phyloP scores from a whole-genome alignment of 495 filamentous ascomycete genomes.

The Aspergillus sparsus region DNA sequence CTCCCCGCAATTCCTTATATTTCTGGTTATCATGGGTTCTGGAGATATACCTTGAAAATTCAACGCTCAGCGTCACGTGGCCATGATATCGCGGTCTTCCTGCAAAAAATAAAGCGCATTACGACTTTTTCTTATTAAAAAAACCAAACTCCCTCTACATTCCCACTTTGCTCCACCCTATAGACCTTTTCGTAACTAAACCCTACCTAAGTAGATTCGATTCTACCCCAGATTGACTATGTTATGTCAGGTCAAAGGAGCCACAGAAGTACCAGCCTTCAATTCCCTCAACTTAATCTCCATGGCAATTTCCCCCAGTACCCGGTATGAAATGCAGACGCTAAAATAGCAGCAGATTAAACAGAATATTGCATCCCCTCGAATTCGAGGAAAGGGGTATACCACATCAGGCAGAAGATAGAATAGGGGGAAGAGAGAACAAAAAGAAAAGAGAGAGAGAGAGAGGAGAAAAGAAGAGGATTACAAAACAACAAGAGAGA shows the following conservation, averaged over 20 bases:
- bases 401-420: neutral
- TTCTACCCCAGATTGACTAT: neutral
- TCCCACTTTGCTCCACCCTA: neutral
- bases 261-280: constrained; percentile 8
- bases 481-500: neutral
- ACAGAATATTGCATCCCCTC: neutral
- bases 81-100: neutral
- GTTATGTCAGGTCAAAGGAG: neutral
- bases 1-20: neutral
- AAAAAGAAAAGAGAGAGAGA: neutral
- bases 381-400: neutral
- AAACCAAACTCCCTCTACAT: neutral
- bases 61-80: neutral
- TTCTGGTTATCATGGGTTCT: neutral
- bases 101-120: neutral
- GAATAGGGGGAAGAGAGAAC: neutral
- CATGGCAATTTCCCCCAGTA: constrained; percentile 6
- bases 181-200: neutral
- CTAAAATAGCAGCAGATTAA: constrained; percentile 7
- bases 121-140: neutral
- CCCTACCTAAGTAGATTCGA: neutral
- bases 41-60: neutral
- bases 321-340: neutral
- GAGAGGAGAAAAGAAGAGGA: constrained; percentile 7
- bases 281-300: neutral